Evolutionary conservation across 1,284 basidiomycete genomes (phyloP), one percentile per base, ranked within the genome.

Genomic region (Apiotrichum montevideense): DNA sequence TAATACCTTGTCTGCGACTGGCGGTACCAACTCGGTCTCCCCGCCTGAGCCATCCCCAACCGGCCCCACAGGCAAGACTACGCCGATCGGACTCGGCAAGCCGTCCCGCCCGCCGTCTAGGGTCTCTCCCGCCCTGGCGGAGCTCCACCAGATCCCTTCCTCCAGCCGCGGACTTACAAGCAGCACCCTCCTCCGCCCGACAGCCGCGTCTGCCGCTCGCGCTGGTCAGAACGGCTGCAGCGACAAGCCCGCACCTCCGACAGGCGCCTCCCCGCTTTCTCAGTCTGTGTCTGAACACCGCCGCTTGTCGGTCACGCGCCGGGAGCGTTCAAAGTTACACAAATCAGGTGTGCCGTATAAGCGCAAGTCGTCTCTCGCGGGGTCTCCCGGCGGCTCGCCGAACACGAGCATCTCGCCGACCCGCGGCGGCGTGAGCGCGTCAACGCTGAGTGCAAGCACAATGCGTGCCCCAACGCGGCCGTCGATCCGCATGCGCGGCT

Each of bases 161-260:
- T 34, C 39, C 6, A 44, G 44, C 3, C 55, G 54, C 7, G 43
- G 55, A 2, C n/a, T 51, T 6, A 35, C 49, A 10, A 35, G 32
- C 34, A 59, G 58, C 15, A 56, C 54, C 4, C 58, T 63, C 3
- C 44, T 57, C 35, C 50, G 57, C 40, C 61, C 61, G 4, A 63
- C 61, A 0, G 61, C 61, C 2, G 53, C 61, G 13, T 59, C 57
- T 5, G 55, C 57, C 1, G 57, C 57, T 3, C 57, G 57, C 9
- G 48, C 56, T 13, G 52, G 33, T 15, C 15, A 47, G 35, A 46
- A 45, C 37, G 46, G 46, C 46, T 13, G 51, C 8, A 44, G 35
- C 15, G 49, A 48, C 35, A 54, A 44, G 44, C 48, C 48, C 2
- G 11, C 35, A 13, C 21, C 21, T 21, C 32, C 3, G 14, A 42